Conservation (phyloP, 2,329 filamentous ascomycete species). For the Hypomyces rosellus region DNA sequence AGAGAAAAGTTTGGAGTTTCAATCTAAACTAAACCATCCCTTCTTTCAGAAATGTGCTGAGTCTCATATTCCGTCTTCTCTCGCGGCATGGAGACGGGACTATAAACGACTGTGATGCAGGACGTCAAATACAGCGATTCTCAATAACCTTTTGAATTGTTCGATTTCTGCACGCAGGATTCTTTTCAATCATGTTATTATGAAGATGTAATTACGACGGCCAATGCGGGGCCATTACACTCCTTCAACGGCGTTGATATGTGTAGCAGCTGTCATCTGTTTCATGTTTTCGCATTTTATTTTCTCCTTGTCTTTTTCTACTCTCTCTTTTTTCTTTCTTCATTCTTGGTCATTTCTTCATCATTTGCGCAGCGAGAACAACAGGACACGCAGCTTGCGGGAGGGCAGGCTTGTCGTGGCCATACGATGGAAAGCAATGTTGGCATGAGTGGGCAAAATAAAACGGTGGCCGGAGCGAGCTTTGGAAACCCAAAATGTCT, state of each 20-base stretch:
- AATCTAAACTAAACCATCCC: too few species aligned
- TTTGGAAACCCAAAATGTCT: slow-evolving; percentile 9
- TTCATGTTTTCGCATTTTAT: slow-evolving; percentile 3
- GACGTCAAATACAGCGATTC: background rate
- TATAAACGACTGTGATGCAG: background rate
- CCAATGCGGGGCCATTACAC: slow-evolving; percentile 29
- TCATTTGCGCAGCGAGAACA: slow-evolving; percentile 6
- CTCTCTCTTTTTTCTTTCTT: background rate
- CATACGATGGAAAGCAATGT: slow-evolving; percentile 1
- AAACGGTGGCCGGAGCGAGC: slow-evolving; percentile 11
- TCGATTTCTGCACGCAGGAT: slow-evolving; percentile 7
- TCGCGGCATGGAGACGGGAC: too few species aligned
- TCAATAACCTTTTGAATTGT: slow-evolving; percentile 1
- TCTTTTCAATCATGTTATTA: slow-evolving; percentile 12
- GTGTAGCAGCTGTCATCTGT: slow-evolving; percentile 22
- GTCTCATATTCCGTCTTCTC: too few species aligned
- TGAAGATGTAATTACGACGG: slow-evolving; percentile 36
- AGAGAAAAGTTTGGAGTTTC: too few species aligned
- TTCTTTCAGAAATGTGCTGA: too few species aligned
- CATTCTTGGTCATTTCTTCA: slow-evolving; percentile 2
- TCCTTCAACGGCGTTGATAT: slow-evolving; percentile 31
- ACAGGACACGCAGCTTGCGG: slow-evolving; percentile 2
- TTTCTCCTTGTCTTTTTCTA: background rate
- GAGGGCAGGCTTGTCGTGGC: slow-evolving; percentile 1
- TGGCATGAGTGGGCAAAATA: slow-evolving; percentile 3